phyloP scores from a whole-genome alignment of 225 moss, liverwort and hornwort species.

The Rhytidiadelphus loreus region DNA sequence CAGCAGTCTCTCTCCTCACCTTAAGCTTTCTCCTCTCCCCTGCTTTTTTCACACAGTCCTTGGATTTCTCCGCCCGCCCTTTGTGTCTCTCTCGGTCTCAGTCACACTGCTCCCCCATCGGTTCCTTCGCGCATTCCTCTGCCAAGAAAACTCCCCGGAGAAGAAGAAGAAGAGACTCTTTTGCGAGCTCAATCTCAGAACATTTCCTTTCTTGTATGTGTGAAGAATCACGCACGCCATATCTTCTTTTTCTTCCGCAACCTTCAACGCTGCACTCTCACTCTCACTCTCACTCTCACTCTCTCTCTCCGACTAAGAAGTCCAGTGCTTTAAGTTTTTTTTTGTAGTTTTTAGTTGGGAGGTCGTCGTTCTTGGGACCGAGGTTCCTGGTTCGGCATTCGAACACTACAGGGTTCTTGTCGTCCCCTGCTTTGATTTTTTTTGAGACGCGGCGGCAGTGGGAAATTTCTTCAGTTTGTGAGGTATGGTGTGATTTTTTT shows the following conservation, averaged over 20 bases:
- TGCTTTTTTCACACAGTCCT: neutral
- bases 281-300: neutral
- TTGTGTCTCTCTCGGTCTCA: neutral
- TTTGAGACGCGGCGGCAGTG: neutral
- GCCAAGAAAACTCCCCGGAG: neutral
- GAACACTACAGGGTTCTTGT: neutral
- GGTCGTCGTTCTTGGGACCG: neutral
- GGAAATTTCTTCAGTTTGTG: neutral
- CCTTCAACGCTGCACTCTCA: neutral
- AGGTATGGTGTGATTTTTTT: neutral
- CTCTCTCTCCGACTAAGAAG: neutral
- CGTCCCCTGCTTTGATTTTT: neutral
- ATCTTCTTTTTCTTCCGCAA: neutral
- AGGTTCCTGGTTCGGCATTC: neutral
- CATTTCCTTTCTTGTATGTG: neutral
- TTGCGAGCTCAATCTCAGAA: neutral
- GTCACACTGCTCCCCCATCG: neutral
- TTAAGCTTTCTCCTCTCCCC: neutral
- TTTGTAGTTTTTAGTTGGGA: neutral
- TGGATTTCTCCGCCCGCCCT: no score
- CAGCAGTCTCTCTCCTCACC: no score
- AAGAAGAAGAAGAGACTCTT: neutral
- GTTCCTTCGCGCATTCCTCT: neutral
- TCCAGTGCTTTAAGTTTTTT: neutral
- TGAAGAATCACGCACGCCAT: neutral